phyloP scores from a whole-genome alignment of 805 yeast genomes.

The Cyberlindnera subsufficiens region DNA sequence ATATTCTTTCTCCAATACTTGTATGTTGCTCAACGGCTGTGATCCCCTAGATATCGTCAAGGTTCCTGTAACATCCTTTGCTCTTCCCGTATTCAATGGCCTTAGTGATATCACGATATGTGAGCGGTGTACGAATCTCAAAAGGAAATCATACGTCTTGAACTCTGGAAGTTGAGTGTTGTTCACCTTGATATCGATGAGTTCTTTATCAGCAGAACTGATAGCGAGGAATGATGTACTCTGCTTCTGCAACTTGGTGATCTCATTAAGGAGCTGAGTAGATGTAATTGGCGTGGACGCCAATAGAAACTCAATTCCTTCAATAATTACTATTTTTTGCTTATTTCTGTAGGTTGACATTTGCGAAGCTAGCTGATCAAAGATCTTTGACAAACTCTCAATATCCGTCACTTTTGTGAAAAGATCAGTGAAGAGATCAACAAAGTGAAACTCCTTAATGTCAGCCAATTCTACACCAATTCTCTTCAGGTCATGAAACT shows the following conservation, averaged over 20 bases:
- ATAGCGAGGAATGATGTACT: slow-evolving; percentile 33
- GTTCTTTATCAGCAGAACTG: slow-evolving; percentile 34
- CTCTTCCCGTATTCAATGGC: slow-evolving; percentile 75
- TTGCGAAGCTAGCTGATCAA: slow-evolving; percentile 9
- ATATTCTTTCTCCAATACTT: slow-evolving; percentile 55
- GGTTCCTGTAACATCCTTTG: slow-evolving; percentile 76
- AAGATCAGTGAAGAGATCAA: slow-evolving; percentile 44
- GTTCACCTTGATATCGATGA: slow-evolving; percentile 25
- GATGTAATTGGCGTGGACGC: slow-evolving; percentile 34
- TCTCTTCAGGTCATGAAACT: slow-evolving; percentile 32
- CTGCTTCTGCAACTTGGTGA: slow-evolving; percentile 29
- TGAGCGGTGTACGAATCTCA: slow-evolving; percentile 44
- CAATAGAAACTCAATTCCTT: slow-evolving; percentile 41
- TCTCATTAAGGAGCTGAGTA: slow-evolving; percentile 28
- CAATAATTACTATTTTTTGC: slow-evolving; percentile 33
- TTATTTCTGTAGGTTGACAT: slow-evolving; percentile 1
- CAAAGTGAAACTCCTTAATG: slow-evolving; percentile 27
- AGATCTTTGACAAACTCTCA: slow-evolving; percentile 10
- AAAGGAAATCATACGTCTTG: slow-evolving; percentile 41
- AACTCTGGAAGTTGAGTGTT: slow-evolving; percentile 28
- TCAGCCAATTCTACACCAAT: slow-evolving; percentile 33
- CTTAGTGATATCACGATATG: slow-evolving; percentile 47
- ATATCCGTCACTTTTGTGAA: slow-evolving; percentile 30
- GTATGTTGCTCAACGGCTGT: slow-evolving; percentile 12
- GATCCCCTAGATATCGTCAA: slow-evolving; percentile 53